Evolutionary conservation across 441 rosid species (phyloP).

Genomic region (Adansonia grandidieri): DNA sequence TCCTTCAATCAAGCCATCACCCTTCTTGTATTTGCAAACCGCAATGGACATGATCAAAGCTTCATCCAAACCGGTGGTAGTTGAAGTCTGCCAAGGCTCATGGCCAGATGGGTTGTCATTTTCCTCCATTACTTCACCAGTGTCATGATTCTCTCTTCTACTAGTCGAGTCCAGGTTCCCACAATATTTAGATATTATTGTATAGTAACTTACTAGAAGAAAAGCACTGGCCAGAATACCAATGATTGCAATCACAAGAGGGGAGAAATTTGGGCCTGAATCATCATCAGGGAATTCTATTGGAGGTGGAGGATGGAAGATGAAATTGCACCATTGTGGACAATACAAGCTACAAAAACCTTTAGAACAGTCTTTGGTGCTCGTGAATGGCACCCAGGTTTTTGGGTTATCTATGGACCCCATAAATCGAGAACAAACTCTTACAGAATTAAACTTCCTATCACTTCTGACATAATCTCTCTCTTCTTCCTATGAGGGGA

Average conservation of each 20-base stretch:
- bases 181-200: constrained; percentile 72
- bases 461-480: not conserved
- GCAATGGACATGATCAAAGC: constrained; percentile 70
- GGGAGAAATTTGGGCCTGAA: constrained; percentile 63
- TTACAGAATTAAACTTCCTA: not conserved
- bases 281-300: constrained; percentile 46
- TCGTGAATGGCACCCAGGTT: constrained; percentile 56
- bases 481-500: not conserved
- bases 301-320: constrained; percentile 77
- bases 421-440: constrained; percentile 30
- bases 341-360: constrained; percentile 68
- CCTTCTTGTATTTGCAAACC: constrained; percentile 62
- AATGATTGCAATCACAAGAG: constrained; percentile 76
- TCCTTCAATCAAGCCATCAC: constrained; percentile 58
- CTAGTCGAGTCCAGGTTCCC: constrained; percentile 35
- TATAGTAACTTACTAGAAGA: constrained; percentile 74
- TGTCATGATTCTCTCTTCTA: constrained; percentile 39
- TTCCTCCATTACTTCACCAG: constrained; percentile 43
- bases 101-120: constrained; percentile 47
- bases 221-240: constrained; percentile 77
- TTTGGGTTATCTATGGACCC: constrained; percentile 50
- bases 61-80: constrained; percentile 65
- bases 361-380: constrained; percentile 72
- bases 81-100: constrained; percentile 57
- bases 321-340: constrained; percentile 77